Percentiles rank a stretch among this genome's conserved stretches.
Conservation (phyloP, 345 rosid species). For the Litchi chinensis region DNA sequence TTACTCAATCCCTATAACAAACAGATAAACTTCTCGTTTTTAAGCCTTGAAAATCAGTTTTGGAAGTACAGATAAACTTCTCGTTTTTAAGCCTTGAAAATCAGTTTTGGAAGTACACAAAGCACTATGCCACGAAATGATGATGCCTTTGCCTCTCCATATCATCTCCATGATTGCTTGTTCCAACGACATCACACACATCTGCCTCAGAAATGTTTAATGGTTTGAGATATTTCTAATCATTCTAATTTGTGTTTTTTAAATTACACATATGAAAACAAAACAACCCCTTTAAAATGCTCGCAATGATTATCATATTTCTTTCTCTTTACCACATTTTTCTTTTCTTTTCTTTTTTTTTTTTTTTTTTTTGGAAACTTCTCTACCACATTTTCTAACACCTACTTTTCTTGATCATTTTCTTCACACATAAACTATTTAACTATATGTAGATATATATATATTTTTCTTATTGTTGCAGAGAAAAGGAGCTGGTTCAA, state of each 20-base stretch:
- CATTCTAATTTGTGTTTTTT: constrained; percentile 5
- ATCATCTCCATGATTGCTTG: constrained; percentile 26
- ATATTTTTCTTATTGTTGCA: constrained; percentile 37
- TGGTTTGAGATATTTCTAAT: constrained; percentile 27
- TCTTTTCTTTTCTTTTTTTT: no score
- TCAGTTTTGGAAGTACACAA: constrained; percentile 28
- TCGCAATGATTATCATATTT: background rate
- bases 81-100: constrained; percentile 10
- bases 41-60: constrained; percentile 23
- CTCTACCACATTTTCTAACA: background rate
- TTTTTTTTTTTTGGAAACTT: no score
- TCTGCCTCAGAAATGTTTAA: constrained; percentile 26
- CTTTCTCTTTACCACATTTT: background rate
- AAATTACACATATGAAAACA: no score
- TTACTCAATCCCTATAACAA: constrained; percentile 49
- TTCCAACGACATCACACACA: constrained; percentile 27
- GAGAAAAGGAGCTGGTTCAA: constrained; percentile 68
- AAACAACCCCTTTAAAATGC: no score
- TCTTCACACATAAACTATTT: constrained; percentile 2
- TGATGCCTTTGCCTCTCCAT: constrained; percentile 35
- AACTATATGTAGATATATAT: background rate
- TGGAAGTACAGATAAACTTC: constrained; percentile 27
- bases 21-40: constrained; percentile 24
- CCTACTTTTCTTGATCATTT: constrained; percentile 1
- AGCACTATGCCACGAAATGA: constrained; percentile 28